Conservation (phyloP, 2,329 filamentous ascomycete species). For the Phoma sp. region DNA sequence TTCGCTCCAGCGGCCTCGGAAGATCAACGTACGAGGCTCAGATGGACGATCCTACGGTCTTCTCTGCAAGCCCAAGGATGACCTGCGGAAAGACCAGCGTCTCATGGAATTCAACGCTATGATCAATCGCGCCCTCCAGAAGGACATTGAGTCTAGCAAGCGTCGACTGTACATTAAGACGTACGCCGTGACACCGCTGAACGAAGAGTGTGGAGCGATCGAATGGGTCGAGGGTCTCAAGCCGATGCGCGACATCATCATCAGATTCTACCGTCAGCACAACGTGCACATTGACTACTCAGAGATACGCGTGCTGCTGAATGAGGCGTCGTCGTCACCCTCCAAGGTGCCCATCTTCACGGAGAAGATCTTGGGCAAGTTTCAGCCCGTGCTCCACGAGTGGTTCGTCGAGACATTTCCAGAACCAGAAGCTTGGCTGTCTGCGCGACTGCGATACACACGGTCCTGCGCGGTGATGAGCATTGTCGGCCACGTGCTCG, state of each 20-base stretch:
- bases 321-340: constrained; percentile 68
- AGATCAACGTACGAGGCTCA: constrained; percentile 84
- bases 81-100: constrained; percentile 94
- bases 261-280: constrained; percentile 77
- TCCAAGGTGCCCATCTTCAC: constrained; percentile 75
- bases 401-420: constrained; percentile 98
- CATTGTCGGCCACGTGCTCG: constrained; percentile 97
- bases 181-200: constrained; percentile 94
- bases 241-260: constrained; percentile 88
- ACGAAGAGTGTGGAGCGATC: constrained; percentile 96
- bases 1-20: constrained; percentile 90
- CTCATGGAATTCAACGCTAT: constrained; percentile 99
- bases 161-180: constrained; percentile 88
- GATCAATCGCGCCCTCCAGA: constrained; percentile 94
- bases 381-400: constrained; percentile 83
- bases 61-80: constrained; percentile 97
- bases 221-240: constrained; percentile 98
- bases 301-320: constrained; percentile 68
- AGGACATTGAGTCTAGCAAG: constrained; percentile 87
- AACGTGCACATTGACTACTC: constrained; percentile 68
- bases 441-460: constrained; percentile 85
- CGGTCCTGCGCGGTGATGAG: constrained; percentile 97
- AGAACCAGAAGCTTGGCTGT: constrained; percentile 90
- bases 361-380: constrained; percentile 69
- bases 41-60: constrained; percentile 89